Evolutionary conservation across 163 green algal species (phyloP).

Genomic region (Chlorella variabilis): DNA sequence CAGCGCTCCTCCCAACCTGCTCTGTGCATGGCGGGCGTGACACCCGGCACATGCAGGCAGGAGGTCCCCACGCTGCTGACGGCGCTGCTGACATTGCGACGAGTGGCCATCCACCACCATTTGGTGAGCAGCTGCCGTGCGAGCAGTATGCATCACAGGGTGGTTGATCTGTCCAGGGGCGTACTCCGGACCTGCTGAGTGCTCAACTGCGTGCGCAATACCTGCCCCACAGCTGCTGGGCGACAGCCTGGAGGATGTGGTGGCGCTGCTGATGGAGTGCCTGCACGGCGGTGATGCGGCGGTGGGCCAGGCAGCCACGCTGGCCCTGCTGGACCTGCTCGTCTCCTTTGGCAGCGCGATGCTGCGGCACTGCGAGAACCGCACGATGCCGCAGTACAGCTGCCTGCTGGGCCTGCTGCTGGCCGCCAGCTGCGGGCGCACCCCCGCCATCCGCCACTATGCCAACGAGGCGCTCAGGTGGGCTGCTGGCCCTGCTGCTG

Average conservation of each 20-base stretch:
- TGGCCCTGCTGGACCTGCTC: slow-evolving; percentile 21
- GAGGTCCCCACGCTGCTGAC: slow-evolving; percentile 17
- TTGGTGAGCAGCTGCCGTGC: too few species aligned
- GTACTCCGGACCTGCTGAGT: too few species aligned
- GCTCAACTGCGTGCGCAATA: too few species aligned
- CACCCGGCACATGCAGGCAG: slow-evolving; percentile 3
- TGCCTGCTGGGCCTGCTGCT: slow-evolving; percentile 35
- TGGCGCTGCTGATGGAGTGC: slow-evolving; percentile 27
- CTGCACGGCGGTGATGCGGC: slow-evolving; percentile 11
- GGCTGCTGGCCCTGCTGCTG: neutral
- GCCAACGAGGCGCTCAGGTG: slow-evolving; percentile 29
- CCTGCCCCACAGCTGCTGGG: slow-evolving; percentile 3
- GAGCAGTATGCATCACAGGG: too few species aligned
- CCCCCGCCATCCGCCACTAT: slow-evolving; percentile 11
- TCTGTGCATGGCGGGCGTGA: neutral
- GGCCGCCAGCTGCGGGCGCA: slow-evolving; percentile 22
- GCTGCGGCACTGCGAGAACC: slow-evolving; percentile 26
- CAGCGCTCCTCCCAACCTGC: neutral
- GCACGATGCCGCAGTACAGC: slow-evolving; percentile 7
- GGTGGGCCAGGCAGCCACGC: slow-evolving; percentile 2
- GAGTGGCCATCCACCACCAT: slow-evolving; percentile 29
- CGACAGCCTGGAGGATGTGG: slow-evolving; percentile 14
- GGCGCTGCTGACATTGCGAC: slow-evolving; percentile 19
- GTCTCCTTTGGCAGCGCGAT: slow-evolving; percentile 11
- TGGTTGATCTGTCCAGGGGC: too few species aligned